A percentile compares a stretch with the other conserved stretches of the same genome.
Evolutionary conservation across 2,329 filamentous ascomycete species (phyloP).

Genomic region (Hawksworthiomyces lignivorus): DNA sequence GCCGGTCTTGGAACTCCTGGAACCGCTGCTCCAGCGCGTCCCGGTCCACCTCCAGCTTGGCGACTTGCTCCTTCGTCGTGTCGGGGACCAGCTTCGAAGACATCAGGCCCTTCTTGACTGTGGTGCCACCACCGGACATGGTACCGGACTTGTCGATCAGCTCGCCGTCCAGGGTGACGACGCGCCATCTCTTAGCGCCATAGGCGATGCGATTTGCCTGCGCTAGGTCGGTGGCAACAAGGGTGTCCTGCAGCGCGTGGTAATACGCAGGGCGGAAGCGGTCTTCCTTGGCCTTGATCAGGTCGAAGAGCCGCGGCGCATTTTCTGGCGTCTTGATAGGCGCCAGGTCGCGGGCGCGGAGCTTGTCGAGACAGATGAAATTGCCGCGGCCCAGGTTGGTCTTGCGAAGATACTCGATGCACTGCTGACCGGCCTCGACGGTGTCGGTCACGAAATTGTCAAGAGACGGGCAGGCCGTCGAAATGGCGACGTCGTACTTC

Average conservation of each 20-base stretch:
- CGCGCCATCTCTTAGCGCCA: slow-evolving; percentile 85
- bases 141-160: slow-evolving; percentile 97
- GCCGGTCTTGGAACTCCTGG: slow-evolving; percentile 75
- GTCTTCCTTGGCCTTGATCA: slow-evolving; percentile 82
- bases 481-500: slow-evolving; percentile 96
- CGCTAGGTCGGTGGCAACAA: slow-evolving; percentile 86
- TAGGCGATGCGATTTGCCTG: slow-evolving; percentile 97
- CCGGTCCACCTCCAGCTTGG: slow-evolving; percentile 78
- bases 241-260: slow-evolving; percentile 87
- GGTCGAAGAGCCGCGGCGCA: slow-evolving; percentile 85
- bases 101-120: slow-evolving; percentile 89
- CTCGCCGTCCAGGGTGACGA: slow-evolving; percentile 90
- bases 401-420: slow-evolving; percentile 94
- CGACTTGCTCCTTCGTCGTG: slow-evolving; percentile 78
- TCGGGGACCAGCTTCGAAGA: slow-evolving; percentile 90
- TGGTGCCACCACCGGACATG: slow-evolving; percentile 93
- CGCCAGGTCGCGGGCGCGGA: slow-evolving; percentile 70
- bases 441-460: slow-evolving; percentile 97
- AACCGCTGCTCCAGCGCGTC: slow-evolving; percentile 79
- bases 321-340: slow-evolving; percentile 83
- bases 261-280: slow-evolving; percentile 88
- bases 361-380: slow-evolving; percentile 90
- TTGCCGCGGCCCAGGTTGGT: slow-evolving; percentile 95
- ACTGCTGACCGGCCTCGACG: slow-evolving; percentile 93
- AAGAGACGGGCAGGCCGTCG: slow-evolving; percentile 82